Evolutionary conservation across 2,329 filamentous ascomycete genomes (phyloP).

Genomic region (Aureobasidium sp.): DNA sequence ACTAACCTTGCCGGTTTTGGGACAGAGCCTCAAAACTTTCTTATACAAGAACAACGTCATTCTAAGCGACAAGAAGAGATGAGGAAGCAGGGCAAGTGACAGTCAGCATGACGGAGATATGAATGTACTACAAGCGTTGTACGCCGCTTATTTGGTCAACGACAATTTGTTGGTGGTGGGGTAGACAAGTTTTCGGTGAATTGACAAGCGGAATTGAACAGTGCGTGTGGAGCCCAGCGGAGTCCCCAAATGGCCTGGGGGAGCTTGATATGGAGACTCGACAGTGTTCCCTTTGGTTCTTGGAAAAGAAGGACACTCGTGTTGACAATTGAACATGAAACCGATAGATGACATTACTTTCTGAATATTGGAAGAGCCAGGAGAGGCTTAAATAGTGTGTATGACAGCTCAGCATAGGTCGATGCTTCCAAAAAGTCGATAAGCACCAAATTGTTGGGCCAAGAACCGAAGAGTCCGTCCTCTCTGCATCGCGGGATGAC

Average conservation of each 20-base stretch:
- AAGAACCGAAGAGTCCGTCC: neutral
- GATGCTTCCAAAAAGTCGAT: constrained; percentile 8
- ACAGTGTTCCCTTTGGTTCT: neutral
- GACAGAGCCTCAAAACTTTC: neutral
- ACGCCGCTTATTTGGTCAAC: constrained; percentile 1
- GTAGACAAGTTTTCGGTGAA: constrained; percentile 4
- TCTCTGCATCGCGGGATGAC: neutral
- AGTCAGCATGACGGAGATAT: neutral
- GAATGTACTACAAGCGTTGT: neutral
- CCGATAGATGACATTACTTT: too few relatives aligned
- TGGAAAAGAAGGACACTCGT: neutral
- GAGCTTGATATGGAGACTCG: constrained; percentile 3
- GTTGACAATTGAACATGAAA: neutral
- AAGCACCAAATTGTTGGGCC: constrained; percentile 6
- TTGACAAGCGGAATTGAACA: neutral
- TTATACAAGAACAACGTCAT: neutral
- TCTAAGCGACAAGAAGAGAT: neutral
- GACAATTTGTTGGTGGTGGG: neutral
- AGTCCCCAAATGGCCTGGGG: neutral
- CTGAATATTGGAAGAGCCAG: neutral
- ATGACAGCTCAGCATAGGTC: neutral
- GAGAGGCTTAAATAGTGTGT: neutral
- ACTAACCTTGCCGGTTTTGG: neutral
- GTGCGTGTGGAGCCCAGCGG: constrained; percentile 10
- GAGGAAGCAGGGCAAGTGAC: neutral